Conservation (phyloP, 2,329 filamentous ascomycete species). For the Xylaria sp. region DNA sequence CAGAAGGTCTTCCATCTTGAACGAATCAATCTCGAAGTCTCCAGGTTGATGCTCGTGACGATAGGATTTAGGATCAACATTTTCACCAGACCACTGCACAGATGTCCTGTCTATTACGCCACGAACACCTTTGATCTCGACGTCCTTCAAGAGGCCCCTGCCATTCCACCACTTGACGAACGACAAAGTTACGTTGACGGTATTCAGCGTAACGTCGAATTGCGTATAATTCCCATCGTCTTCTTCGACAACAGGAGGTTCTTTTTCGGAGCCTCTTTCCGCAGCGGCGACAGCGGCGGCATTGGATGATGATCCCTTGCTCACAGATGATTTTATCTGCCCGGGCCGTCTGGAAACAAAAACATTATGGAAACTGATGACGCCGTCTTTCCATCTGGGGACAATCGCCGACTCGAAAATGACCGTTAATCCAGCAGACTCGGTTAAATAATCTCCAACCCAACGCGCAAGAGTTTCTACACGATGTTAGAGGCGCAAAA, state of each 20-base stretch:
- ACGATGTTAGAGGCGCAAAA: constrained; percentile 27
- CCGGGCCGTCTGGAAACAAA: constrained; percentile 92
- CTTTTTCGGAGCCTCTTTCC: constrained; percentile 60
- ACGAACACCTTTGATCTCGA: constrained; percentile 91
- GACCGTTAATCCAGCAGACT: constrained; percentile 89
- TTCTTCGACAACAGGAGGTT: constrained; percentile 54
- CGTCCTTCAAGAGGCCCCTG: constrained; percentile 87
- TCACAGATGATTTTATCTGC: constrained; percentile 80
- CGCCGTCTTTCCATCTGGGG: constrained; percentile 91
- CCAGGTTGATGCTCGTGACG: constrained; percentile 86
- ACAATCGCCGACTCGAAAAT: constrained; percentile 98
- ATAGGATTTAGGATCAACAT: constrained; percentile 82
- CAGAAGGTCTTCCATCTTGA: constrained; percentile 93
- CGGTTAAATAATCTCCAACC: constrained; percentile 94
- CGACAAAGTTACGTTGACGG: constrained; percentile 93
- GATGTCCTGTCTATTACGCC: constrained; percentile 91
- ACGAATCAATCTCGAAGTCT: constrained; percentile 96
- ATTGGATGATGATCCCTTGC: constrained; percentile 85
- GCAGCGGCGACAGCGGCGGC: constrained; percentile 87
- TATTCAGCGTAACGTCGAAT: constrained; percentile 93
- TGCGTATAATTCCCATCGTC: constrained; percentile 98
- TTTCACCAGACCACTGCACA: constrained; percentile 72
- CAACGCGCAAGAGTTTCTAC: constrained; percentile 88
- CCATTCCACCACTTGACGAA: constrained; percentile 99
- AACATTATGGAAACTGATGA: constrained; percentile 96